Evolutionary conservation across 2,329 filamentous ascomycete species (phyloP), one percentile per base, ranked within the genome.

Genomic region (Phialocephala subalpina): DNA sequence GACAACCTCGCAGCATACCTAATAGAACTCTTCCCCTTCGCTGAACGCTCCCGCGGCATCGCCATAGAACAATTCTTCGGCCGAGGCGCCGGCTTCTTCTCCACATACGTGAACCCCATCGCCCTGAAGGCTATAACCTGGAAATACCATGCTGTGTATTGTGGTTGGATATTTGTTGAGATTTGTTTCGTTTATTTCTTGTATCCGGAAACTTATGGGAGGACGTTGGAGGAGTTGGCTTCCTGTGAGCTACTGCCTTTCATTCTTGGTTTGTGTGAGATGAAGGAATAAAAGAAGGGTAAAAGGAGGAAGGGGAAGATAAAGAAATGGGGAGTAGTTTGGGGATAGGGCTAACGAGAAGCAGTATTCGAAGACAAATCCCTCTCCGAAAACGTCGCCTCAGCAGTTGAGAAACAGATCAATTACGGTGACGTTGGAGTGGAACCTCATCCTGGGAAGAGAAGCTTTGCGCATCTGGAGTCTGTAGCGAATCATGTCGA

Each of bases 21-120:
- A 2, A 78, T 88, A 29, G 87, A 89, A 68, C 76, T 89, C 0
- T 88, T 86, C 78, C 87, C 86, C 0, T 90, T 85, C 71, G 79
- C 83, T 2, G 69, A 72, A 53, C 66, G 69, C 3, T 65, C 69
- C n/a, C 67, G 69, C n/a, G 70, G 71, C 18, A 69, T 73, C 18
- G 59, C 68, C 25, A 70, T 77, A 58, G 73, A 75, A 52, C 75
- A 78, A 66, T 72, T 76, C 59, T 78, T 73, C 53, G 72, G 75
- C 20, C 74, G 82, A 58, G 72, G 78, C 3, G 82, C 81, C n/a
- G 75, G 77, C 20, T 86, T 86, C 77, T 82, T 82, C 73, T 79
- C 79, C 56, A 81, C 78, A 7, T 82, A 80, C 55, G 79, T 82
- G 60, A 83, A 83, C 67, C 81, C 82, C 0, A 80, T 83, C 38